Conservation (phyloP, 1,284 basidiomycete genomes). For the Acaromyces ingoldii region DNA sequence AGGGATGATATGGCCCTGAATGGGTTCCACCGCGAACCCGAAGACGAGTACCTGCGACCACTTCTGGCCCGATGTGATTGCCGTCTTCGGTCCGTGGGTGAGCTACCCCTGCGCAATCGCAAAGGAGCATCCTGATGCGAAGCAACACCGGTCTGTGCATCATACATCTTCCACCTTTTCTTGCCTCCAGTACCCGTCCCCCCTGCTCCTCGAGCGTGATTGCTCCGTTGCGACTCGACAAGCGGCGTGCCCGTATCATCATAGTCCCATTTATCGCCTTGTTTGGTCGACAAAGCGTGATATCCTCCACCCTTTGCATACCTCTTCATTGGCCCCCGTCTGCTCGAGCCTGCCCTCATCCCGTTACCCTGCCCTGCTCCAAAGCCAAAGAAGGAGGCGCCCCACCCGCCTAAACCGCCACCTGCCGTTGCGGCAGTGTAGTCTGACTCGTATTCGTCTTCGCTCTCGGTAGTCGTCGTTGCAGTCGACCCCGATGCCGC, state of each 20-base stretch:
- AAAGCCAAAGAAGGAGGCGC: conserved; percentile 5
- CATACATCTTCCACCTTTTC: conserved; percentile 22
- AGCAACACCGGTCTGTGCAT: not conserved
- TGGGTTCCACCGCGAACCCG: too few relatives aligned
- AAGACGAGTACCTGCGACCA: not conserved
- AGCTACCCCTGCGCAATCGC: not conserved
- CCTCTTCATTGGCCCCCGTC: too few relatives aligned
- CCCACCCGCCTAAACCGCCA: not conserved
- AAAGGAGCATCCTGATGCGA: not conserved
- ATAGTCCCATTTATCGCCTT: not conserved
- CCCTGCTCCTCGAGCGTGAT: conserved; percentile 7
- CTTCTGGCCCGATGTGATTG: not conserved
- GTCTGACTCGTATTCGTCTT: conserved; percentile 30
- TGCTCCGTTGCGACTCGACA: too few relatives aligned
- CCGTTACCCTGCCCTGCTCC: conserved; percentile 12
- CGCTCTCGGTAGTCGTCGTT: conserved; percentile 26
- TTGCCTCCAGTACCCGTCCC: conserved; percentile 17
- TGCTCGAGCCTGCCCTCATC: conserved; percentile 10
- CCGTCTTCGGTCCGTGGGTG: not conserved
- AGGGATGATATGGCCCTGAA: conserved; percentile 18
- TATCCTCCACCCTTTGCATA: not conserved
- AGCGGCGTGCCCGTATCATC: too few relatives aligned
- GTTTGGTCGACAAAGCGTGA: not conserved
- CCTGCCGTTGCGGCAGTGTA: conserved; percentile 10
- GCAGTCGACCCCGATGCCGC: too few relatives aligned